Conservation (phyloP, 148 eudicot genomes). For the Oxyria digyna region DNA sequence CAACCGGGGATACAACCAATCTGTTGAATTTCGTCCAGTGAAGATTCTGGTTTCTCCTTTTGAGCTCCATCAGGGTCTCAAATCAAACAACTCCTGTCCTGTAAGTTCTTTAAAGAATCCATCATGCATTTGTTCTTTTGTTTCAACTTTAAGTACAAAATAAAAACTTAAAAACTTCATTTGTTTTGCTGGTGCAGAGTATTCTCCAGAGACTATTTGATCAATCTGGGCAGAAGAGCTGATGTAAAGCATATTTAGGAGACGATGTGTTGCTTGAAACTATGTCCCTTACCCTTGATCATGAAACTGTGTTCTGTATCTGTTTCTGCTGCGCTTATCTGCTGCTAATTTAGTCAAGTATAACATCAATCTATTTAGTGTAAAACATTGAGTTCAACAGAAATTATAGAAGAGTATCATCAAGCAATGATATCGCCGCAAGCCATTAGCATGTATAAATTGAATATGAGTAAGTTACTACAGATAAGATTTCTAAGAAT, state of each 20-base stretch:
- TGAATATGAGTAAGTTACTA: no score
- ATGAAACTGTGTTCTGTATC: no score
- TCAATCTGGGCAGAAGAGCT: constrained; percentile 7
- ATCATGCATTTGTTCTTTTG: background rate
- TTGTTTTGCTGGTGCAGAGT: constrained; percentile 6
- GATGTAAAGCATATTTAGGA: no score
- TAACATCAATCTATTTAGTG: no score
- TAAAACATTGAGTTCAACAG: no score
- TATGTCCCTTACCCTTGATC: no score
- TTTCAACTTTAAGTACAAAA: background rate
- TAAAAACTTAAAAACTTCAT: background rate
- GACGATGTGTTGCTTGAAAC: background rate
- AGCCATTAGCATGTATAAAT: no score
- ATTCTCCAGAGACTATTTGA: constrained; percentile 3
- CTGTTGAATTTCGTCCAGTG: constrained; percentile 68
- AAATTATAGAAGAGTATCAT: no score
- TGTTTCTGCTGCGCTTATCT: no score
- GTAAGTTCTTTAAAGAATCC: constrained; percentile 28
- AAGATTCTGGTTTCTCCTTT: constrained; percentile 57
- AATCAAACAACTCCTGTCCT: constrained; percentile 50
- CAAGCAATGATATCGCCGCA: no score
- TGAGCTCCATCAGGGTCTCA: constrained; percentile 68
- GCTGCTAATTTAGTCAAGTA: no score
- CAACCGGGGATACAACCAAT: constrained; percentile 58
- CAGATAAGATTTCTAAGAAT: no score